These are phyloP conservation scores for Apiospora phragmitis DNA, from an alignment of 2,329 filamentous ascomycete species.

Conservation along the genomic window DNA sequence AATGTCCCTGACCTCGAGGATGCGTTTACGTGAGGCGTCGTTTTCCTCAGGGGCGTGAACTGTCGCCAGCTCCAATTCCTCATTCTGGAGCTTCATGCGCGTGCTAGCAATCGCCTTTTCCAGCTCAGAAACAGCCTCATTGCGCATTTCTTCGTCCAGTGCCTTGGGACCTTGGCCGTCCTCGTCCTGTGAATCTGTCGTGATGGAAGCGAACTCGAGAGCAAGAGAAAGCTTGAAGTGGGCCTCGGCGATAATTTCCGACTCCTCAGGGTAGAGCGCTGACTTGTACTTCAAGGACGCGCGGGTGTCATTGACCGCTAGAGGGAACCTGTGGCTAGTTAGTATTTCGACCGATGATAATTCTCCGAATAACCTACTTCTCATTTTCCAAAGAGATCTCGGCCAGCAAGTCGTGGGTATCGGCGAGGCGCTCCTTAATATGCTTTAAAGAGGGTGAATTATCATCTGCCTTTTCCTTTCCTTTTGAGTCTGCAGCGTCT, in stretches of 20 bases:
- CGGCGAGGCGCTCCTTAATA: conserved; percentile 82
- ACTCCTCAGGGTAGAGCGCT: conserved; percentile 76
- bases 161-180: conserved; percentile 46
- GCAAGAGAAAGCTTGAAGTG: conserved; percentile 96
- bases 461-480: conserved; percentile 41
- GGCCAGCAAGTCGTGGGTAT: conserved; percentile 90
- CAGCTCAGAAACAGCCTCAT: conserved; percentile 71
- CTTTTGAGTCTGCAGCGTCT: conserved; percentile 41
- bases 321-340: conserved; percentile 60
- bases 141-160: conserved; percentile 69
- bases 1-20: conserved; percentile 75
- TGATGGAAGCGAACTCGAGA: conserved; percentile 87
- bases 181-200: conserved; percentile 53
- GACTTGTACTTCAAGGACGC: conserved; percentile 77
- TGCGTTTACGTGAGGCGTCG: conserved; percentile 60
- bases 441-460: conserved; percentile 50
- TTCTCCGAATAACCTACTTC: conserved; percentile 46
- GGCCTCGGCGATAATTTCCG: conserved; percentile 85
- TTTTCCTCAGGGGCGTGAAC: conserved; percentile 67
- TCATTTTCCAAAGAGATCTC: conserved; percentile 98
- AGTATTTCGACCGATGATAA: conserved; percentile 13
- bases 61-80: conserved; percentile 66
- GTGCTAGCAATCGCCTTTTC: conserved; percentile 74
- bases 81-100: conserved; percentile 67
- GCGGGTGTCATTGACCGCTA: conserved; percentile 82